Conservation (phyloP, 805 yeast species). For the Kurtzmaniella cleridarum region DNA sequence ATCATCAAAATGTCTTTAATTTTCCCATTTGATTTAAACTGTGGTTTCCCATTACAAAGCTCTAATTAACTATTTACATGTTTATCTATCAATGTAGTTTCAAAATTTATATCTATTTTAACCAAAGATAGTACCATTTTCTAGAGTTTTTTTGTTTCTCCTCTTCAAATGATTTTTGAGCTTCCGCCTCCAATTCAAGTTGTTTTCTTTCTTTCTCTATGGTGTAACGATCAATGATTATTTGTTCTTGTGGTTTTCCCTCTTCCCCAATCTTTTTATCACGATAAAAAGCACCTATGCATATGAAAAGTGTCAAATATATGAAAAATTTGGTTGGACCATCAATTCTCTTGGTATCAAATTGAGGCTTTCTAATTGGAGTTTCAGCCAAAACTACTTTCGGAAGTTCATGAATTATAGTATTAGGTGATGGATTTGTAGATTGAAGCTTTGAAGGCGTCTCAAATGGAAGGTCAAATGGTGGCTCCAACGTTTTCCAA, state of each 20-base stretch:
- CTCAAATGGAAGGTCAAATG: conserved; percentile 57
- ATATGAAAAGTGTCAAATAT: conserved; percentile 42
- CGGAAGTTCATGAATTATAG: conserved; percentile 28
- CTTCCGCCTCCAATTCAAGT: conserved; percentile 12
- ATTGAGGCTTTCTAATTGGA: conserved; percentile 38
- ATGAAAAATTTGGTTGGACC: conserved; percentile 52
- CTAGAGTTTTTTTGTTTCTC: conserved; percentile 13
- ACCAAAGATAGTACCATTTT: conserved; percentile 53
- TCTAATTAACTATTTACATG: no score
- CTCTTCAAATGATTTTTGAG: conserved; percentile 6
- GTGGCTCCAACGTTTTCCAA: conserved; percentile 39
- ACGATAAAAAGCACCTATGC: conserved; percentile 47
- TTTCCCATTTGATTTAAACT: no score
- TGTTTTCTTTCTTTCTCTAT: conserved; percentile 13
- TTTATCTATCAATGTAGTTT: no score
- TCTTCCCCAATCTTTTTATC: conserved; percentile 49
- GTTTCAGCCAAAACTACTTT: conserved; percentile 40
- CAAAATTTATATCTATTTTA: conserved; percentile 18
- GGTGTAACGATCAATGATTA: conserved; percentile 31
- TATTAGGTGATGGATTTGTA: conserved; percentile 16
- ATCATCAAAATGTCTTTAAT: no score
- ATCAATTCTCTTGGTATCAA: conserved; percentile 49
- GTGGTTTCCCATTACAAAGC: no score
- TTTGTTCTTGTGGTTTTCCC: conserved; percentile 34
- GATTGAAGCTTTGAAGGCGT: conserved; percentile 30